Conservation (phyloP, 164 flowering plant species). For the Litsea cubeba region DNA sequence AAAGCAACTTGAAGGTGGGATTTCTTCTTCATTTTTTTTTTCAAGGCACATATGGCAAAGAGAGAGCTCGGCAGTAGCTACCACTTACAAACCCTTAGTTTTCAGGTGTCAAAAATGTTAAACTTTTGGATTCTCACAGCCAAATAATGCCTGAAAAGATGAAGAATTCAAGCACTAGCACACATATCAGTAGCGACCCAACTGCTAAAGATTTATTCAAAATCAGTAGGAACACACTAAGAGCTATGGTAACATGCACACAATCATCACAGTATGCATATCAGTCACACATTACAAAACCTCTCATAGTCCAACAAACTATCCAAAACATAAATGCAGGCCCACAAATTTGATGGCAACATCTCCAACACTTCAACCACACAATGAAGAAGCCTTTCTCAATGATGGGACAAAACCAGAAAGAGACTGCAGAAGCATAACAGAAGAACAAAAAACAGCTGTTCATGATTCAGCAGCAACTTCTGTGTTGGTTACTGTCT, state of each 20-base stretch:
- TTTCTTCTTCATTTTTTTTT: too few relatives aligned
- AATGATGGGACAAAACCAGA: neutral
- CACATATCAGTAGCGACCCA: neutral
- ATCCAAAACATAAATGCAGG: neutral
- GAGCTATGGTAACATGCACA: neutral
- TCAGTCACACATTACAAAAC: too few relatives aligned
- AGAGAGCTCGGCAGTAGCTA: too few relatives aligned
- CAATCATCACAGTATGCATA: neutral
- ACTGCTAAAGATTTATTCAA: neutral
- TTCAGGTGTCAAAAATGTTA: too few relatives aligned
- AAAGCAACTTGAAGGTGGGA: too few relatives aligned
- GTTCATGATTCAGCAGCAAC: neutral
- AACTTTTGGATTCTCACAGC: neutral
- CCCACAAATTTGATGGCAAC: neutral
- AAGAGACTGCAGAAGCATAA: slow-evolving; percentile 2
- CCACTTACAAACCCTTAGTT: too few relatives aligned
- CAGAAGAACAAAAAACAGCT: neutral
- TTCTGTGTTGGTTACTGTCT: slow-evolving; percentile 1
- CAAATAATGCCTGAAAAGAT: neutral
- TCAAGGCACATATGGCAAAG: too few relatives aligned
- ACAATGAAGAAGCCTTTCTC: neutral
- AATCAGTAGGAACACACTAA: neutral
- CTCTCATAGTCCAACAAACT: neutral
- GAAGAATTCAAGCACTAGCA: neutral
- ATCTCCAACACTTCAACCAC: slow-evolving; percentile 3